These are phyloP conservation scores for Citrullus colocynthis DNA, from an alignment of 306 rosid genomes.

Conservation along the genomic window DNA sequence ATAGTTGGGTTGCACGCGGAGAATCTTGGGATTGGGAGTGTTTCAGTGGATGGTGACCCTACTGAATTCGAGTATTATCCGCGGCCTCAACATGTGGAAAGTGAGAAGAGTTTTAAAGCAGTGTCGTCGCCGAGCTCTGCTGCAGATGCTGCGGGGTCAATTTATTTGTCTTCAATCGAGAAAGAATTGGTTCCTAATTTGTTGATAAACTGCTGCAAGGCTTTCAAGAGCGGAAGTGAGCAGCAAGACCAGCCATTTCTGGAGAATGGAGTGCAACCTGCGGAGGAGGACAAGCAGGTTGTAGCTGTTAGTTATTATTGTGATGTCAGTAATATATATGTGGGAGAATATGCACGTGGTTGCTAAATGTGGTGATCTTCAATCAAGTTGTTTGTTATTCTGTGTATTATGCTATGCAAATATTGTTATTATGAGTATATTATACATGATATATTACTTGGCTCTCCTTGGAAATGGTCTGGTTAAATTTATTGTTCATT, in stretches of 20 bases:
- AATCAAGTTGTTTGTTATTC: neutral
- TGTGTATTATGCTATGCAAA: neutral
- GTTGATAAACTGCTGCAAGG: constrained; percentile 79
- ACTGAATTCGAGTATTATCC: constrained; percentile 83
- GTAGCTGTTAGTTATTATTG: constrained; percentile 17
- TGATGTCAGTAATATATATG: neutral
- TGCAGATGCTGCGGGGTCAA: constrained; percentile 62
- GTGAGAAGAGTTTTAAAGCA: constrained; percentile 41
- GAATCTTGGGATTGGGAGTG: constrained; percentile 71
- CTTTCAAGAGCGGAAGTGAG: constrained; percentile 44
- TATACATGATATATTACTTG: neutral
- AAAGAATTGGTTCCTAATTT: constrained; percentile 69
- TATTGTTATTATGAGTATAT: neutral
- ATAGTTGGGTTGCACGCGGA: constrained; percentile 89
- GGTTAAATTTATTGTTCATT: neutral
- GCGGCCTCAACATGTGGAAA: constrained; percentile 30
- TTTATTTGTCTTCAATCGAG: constrained; percentile 55
- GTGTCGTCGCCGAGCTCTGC: constrained; percentile 58
- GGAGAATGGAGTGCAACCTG: constrained; percentile 51
- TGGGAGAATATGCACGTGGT: neutral
- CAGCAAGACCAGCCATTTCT: constrained; percentile 36
- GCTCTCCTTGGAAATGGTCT: neutral
- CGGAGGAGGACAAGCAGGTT: constrained; percentile 77
- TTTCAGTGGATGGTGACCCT: constrained; percentile 81
- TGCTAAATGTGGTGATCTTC: neutral